These are phyloP conservation scores for Nidula microcarpa DNA, from an alignment of 768 basidiomycete genomes.

Conservation along the genomic window DNA sequence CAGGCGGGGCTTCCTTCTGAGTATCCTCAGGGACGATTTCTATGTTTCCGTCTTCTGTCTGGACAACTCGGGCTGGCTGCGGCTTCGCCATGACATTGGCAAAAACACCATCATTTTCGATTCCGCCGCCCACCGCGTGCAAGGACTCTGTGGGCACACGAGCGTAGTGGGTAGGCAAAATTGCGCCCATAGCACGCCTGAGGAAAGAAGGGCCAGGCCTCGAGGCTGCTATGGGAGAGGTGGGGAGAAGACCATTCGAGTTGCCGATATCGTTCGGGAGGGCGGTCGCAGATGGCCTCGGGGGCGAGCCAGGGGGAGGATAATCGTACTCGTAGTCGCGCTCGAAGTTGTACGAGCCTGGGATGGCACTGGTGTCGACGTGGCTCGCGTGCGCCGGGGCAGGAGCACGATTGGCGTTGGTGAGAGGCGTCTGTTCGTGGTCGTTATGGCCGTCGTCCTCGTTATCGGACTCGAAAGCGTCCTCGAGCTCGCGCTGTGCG, in stretches of 20 bases:
- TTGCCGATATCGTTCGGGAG: conserved; percentile 71
- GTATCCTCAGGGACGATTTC: conserved; percentile 75
- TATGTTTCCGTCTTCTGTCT: conserved; percentile 49
- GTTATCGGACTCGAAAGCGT: conserved; percentile 69
- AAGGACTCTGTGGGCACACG: conserved; percentile 35
- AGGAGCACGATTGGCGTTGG: conserved; percentile 11
- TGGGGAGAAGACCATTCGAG: conserved; percentile 63
- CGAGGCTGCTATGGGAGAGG: conserved; percentile 35
- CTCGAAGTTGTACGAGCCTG: conserved; percentile 76
- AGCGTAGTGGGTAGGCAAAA: conserved; percentile 67
- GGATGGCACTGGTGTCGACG: conserved; percentile 20
- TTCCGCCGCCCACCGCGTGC: conserved; percentile 58
- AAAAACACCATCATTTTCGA: conserved; percentile 92
- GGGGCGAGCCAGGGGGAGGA: conserved; percentile 81
- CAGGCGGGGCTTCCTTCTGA: conserved; percentile 83
- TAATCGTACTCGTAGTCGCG: conserved; percentile 69
- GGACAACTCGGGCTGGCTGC: conserved; percentile 37
- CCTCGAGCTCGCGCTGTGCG: conserved; percentile 65
- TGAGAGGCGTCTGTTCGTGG: conserved; percentile 35
- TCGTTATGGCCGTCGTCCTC: conserved; percentile 46
- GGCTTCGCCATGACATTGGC: conserved; percentile 94
- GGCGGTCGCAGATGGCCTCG: conserved; percentile 50
- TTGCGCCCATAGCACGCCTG: conserved; percentile 51
- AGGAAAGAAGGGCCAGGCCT: conserved; percentile 48
- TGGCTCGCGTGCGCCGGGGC: not conserved